Evolutionary conservation across 164 flowering plant genomes (phyloP), one percentile per base, ranked within the genome.

Genomic region (Tetracentron sinense): DNA sequence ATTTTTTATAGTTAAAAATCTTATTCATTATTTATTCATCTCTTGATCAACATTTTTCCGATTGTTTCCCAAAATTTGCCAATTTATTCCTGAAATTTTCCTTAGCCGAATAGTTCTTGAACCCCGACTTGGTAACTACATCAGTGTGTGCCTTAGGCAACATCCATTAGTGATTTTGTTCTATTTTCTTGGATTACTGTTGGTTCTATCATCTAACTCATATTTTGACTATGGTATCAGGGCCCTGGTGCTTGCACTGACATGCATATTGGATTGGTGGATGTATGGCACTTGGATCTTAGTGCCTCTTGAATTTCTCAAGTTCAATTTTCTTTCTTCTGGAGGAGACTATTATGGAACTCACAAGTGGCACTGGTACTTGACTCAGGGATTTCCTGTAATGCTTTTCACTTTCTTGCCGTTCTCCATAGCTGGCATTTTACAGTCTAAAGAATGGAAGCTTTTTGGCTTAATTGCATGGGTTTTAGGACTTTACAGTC

Each of bases 321-420:
- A 81, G 74, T 93, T 93, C 83, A 90, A 88, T 72, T 84, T 93
- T 77, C 81, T 88, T 61, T 90, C 94, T 54, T 84, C 94, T 63
- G 96, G 97, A 4, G 97, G 94, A 53, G 97, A 93, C 79, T 88
- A 83, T 77, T 93, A 89, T 82, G 97, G 97, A 64, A 92, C 90
- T 63, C 98, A 93, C 76, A 75, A 74, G 65, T 88, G 96, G 97
- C 96, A 90, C 74, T 90, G 98, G 98, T 90, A 90, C 78, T 81
- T 90, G 71, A 81, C 84, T 58, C 93, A 88, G 73, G 98, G 96
- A 50, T 92, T 92, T 65, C 64, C 86, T 0, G 90, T 78, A 58
- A 92, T 90, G 90, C 69, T 90, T 26, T 86, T 92, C 71, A 76
- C 88, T n/a, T 87, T 85, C 74, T 12, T 84, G 64, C 97, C 97